phyloP scores from a whole-genome alignment of 2,329 filamentous ascomycete genomes.

The Xylogone sp. region DNA sequence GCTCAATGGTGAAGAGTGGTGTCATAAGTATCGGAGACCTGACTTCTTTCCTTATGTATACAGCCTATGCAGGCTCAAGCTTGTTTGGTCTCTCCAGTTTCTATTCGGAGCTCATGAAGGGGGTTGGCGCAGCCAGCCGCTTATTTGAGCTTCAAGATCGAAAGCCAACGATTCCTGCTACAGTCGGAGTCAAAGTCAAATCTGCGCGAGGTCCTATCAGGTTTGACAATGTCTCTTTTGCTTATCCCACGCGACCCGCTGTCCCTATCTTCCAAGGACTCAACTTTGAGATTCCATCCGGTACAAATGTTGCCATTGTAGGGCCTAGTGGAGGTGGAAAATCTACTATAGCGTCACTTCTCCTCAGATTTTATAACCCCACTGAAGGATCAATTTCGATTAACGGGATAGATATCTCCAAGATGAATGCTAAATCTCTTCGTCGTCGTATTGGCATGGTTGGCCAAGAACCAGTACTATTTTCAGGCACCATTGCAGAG shows the following conservation, averaged over 20 bases:
- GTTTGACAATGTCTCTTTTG: conserved; percentile 82
- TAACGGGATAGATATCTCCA: conserved; percentile 75
- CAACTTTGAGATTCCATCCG: conserved; percentile 86
- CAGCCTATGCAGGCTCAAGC: conserved; percentile 78
- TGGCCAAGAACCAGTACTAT: conserved; percentile 90
- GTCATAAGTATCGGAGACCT: conserved; percentile 87
- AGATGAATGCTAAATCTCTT: conserved; percentile 90
- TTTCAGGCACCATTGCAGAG: conserved; percentile 79
- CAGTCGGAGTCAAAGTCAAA: conserved; percentile 71
- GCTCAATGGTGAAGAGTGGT: conserved; percentile 82
- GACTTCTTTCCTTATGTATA: conserved; percentile 98
- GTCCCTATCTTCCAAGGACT: conserved; percentile 88
- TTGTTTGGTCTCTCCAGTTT: conserved; percentile 93
- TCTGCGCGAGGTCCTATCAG: conserved; percentile 86
- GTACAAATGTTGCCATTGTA: conserved; percentile 93
- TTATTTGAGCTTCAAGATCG: conserved; percentile 95
- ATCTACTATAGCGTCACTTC: conserved; percentile 87
- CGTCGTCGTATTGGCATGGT: conserved; percentile 92
- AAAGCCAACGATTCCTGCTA: conserved; percentile 80
- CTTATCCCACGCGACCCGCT: conserved; percentile 89
- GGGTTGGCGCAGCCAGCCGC: conserved; percentile 91
- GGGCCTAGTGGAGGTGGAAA: conserved; percentile 95
- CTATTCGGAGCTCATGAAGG: conserved; percentile 99
- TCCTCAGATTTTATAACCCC: conserved; percentile 88
- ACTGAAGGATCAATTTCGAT: conserved; percentile 75